Percentiles rank a stretch among this genome's conserved stretches.
phyloP scores from a whole-genome alignment of 2,329 filamentous ascomycete genomes.

The Pseudocercospora musae region DNA sequence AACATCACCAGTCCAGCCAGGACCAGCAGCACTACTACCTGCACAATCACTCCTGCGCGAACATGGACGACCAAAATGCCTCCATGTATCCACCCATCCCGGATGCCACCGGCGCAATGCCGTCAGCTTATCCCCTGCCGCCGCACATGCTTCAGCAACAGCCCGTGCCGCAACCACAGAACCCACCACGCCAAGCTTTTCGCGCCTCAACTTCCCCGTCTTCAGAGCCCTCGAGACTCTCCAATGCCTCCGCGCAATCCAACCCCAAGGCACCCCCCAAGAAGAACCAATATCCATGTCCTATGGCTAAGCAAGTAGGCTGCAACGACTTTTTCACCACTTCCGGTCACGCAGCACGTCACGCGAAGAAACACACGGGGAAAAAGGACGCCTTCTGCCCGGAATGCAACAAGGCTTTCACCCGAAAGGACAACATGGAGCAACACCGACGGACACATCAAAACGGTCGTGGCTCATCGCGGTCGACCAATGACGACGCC shows the following conservation, averaged over 20 bases:
- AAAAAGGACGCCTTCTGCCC: constrained; percentile 71
- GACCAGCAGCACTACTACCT: constrained; percentile 23
- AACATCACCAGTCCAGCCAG: constrained; percentile 14
- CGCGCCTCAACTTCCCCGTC: constrained; percentile 47
- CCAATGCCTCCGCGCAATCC: constrained; percentile 44
- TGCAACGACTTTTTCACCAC: constrained; percentile 81
- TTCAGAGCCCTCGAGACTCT: constrained; percentile 44
- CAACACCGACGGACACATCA: constrained; percentile 76
- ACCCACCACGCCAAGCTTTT: constrained; percentile 6
- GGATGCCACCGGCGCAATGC: constrained; percentile 31
- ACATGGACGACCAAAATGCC: constrained; percentile 36
- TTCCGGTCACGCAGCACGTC: constrained; percentile 78
- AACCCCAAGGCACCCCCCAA: constrained; percentile 44
- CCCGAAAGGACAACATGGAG: constrained; percentile 83
- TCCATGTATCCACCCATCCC: constrained; percentile 38
- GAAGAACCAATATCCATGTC: constrained; percentile 72
- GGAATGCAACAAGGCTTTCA: constrained; percentile 76
- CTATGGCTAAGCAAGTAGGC: constrained; percentile 65
- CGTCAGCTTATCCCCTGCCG: constrained; percentile 33
- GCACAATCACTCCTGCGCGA: constrained; percentile 20
- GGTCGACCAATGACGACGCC: constrained; percentile 42
- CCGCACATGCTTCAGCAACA: constrained; percentile 24
- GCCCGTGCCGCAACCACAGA: constrained; percentile 16
- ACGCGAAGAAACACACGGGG: constrained; percentile 79
- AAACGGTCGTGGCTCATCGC: constrained; percentile 44